phyloP scores from a whole-genome alignment of 2,329 filamentous ascomycete genomes.

The Aureobasidium namibiae region DNA sequence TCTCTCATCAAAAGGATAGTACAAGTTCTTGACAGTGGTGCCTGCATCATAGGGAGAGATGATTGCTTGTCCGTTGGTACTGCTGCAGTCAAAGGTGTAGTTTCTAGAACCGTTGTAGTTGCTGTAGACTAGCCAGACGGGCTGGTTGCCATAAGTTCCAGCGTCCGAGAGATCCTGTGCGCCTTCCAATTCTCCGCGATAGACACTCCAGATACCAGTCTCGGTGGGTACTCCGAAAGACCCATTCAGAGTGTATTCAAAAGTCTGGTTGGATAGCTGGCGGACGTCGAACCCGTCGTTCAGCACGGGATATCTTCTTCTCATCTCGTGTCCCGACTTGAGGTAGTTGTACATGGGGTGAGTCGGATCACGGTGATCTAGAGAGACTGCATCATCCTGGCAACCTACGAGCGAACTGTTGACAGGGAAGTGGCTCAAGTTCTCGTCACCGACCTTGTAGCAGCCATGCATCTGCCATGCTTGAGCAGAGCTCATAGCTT shows the following conservation, averaged over 20 bases:
- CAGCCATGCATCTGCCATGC: slow-evolving; percentile 59
- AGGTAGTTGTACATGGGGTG: slow-evolving; percentile 53
- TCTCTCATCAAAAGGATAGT: slow-evolving; percentile 53
- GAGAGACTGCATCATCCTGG: slow-evolving; percentile 46
- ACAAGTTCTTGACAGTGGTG: slow-evolving; percentile 53
- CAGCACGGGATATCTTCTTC: slow-evolving; percentile 47
- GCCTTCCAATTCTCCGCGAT: slow-evolving; percentile 37
- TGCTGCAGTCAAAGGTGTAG: slow-evolving; percentile 50
- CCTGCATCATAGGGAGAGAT: slow-evolving; percentile 48
- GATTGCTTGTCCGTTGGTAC: slow-evolving; percentile 40
- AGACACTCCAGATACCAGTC: slow-evolving; percentile 53
- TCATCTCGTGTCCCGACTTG: slow-evolving; percentile 54
- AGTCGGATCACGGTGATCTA: slow-evolving; percentile 56
- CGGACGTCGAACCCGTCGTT: slow-evolving; percentile 52
- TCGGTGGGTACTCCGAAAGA: slow-evolving; percentile 47
- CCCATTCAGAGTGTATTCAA: slow-evolving; percentile 43
- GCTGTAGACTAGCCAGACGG: slow-evolving; percentile 45
- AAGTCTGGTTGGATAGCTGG: slow-evolving; percentile 50
- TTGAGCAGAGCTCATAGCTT: slow-evolving; percentile 52
- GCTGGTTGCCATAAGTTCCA: slow-evolving; percentile 21
- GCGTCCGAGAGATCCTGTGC: slow-evolving; percentile 43
- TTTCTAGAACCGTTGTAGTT: slow-evolving; percentile 42
- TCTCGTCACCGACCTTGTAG: slow-evolving; percentile 47
- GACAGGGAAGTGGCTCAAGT: slow-evolving; percentile 52
- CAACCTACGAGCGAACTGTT: slow-evolving; percentile 48